Evolutionary conservation across 495 filamentous ascomycete species (phyloP), one percentile per base, ranked within the genome.

Genomic region (Penicillium nucicola): DNA sequence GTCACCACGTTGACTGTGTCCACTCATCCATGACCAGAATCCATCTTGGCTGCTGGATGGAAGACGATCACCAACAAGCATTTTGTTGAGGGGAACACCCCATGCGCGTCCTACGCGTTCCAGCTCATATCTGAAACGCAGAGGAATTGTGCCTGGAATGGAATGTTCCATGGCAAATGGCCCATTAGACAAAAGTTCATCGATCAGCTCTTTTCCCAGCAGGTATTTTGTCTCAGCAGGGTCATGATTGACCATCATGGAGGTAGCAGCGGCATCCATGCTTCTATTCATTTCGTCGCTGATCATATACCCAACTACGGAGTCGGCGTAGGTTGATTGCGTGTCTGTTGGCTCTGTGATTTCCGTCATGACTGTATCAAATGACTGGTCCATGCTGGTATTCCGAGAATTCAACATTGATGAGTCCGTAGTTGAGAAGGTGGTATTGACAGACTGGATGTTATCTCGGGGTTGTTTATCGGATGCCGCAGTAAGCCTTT

Each of bases 91-190:
- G 12, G 70, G 56, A 2, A 78, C 54, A 11, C 57, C 44, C 64
- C 69, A 78, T 2, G 62, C 52, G 11, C 62, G 57, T 6, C 62
- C 65, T 18, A 78, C 60, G 18, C 75, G 60, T 23, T 68, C 66
- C 40, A 78, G 25, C 45, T 78, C 77, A 47, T 77, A 78, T 2
- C 75, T 61, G 37, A 71, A 66, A 6, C 74, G 61, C 19, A 80
- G 52, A 4, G 71, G 63, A 2, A 77, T 53, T 13, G 55, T 65
- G 7, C 43, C 41, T 4, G 61, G 48, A 13, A 74, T 56, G 4
- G 57, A 48, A 10, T 67, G 53, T 11, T 60, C 49, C 8, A 53
- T 31, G 2, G 69, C 58, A 38, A 77, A 77, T 0, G 73, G 74
- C 0, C 70, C 70, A 13, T 58, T 10, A 0, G 58, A 36, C 19